Conservation (phyloP, 2,329 filamentous ascomycete species). For the Akanthomyces dipterigenus region DNA sequence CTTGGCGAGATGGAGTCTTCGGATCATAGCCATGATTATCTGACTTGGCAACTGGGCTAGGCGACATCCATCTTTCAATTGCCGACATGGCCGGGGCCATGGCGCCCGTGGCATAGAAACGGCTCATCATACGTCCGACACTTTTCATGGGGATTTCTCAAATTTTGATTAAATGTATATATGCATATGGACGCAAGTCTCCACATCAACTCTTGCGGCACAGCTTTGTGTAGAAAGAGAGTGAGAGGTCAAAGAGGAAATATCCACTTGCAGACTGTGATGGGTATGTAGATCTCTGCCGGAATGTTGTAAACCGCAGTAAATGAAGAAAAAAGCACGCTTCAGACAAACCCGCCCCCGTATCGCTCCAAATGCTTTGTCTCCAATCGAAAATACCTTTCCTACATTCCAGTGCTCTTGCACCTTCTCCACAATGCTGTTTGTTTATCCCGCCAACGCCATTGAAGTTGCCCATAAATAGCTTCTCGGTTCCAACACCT, state of each 20-base stretch:
- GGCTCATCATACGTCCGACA: background rate
- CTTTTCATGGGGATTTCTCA: background rate
- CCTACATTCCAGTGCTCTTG: slow-evolving; percentile 4
- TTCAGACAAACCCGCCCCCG: background rate
- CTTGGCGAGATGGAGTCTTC: slow-evolving; percentile 1
- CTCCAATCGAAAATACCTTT: background rate
- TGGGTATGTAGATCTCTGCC: slow-evolving; percentile 4
- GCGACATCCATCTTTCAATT: background rate
- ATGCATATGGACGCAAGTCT: background rate
- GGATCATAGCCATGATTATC: background rate
- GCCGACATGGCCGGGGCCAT: background rate
- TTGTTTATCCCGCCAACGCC: slow-evolving; percentile 9
- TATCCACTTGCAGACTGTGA: background rate
- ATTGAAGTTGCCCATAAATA: slow-evolving; percentile 6
- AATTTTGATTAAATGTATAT: background rate
- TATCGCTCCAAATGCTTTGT: slow-evolving; percentile 5
- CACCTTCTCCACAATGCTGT: background rate
- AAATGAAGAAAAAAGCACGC: slow-evolving; percentile 2
- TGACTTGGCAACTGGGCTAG: background rate
- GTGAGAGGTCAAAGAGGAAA: background rate
- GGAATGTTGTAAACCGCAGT: slow-evolving; percentile 1
- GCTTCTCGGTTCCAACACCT: background rate
- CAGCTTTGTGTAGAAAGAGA: background rate
- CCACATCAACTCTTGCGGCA: background rate
- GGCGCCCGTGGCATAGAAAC: background rate